phyloP scores from a whole-genome alignment of 345 rosid species.

The Pseudoturritis turrita region DNA sequence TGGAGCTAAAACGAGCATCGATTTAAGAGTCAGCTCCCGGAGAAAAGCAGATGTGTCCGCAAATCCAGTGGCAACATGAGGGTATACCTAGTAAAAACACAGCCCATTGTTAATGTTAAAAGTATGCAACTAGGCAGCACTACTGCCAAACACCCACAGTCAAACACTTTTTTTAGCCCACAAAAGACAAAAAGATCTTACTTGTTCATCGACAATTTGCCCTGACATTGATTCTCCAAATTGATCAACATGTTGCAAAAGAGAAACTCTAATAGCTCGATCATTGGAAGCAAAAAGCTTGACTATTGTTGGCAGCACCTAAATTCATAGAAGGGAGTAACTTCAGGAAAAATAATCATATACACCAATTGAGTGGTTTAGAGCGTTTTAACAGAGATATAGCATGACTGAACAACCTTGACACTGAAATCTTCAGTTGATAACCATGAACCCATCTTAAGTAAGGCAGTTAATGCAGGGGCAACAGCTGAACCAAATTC shows the following conservation, averaged over 20 bases:
- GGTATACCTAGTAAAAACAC: conserved; percentile 59
- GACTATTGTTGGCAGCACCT: conserved; percentile 85
- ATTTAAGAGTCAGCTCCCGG: conserved; percentile 95
- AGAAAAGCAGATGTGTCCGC: conserved; percentile 90
- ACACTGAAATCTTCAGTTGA: conserved; percentile 76
- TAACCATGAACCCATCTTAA: conserved; percentile 98
- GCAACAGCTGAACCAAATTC: conserved; percentile 99
- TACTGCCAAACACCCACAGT: background rate
- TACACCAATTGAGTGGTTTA: background rate
- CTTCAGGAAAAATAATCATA: conserved; percentile 16
- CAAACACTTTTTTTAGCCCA: conserved; percentile 5
- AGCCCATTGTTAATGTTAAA: background rate
- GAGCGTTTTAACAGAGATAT: background rate
- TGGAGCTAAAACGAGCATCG: conserved; percentile 95
- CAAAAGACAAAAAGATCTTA: conserved; percentile 28
- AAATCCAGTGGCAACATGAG: conserved; percentile 92
- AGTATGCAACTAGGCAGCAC: background rate
- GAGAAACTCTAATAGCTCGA: conserved; percentile 90
- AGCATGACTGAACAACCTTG: conserved; percentile 50
- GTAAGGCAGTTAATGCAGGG: conserved; percentile 81
- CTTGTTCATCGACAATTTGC: conserved; percentile 95
- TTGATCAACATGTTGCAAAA: conserved; percentile 95
- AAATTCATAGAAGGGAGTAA: conserved; percentile 22
- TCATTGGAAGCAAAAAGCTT: conserved; percentile 92
- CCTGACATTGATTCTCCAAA: conserved; percentile 85